phyloP scores from a whole-genome alignment of 805 yeast genomes.

The Kluyveromyces siamensis region DNA sequence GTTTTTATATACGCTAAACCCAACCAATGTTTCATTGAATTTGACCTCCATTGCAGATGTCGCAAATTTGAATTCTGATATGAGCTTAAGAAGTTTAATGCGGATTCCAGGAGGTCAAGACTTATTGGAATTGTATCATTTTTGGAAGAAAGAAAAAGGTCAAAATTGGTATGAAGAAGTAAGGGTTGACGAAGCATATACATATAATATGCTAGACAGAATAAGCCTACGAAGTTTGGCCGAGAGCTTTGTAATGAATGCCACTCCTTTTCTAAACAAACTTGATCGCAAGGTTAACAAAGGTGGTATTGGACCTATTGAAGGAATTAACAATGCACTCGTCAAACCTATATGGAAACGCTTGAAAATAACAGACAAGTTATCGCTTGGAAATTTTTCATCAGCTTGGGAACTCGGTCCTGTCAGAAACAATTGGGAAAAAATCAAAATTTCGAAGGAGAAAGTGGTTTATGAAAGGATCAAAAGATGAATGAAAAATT shows the following conservation, averaged over 20 bases:
- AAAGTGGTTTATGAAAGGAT: neutral
- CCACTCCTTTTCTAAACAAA: neutral
- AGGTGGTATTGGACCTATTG: neutral
- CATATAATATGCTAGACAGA: neutral
- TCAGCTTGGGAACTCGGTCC: neutral
- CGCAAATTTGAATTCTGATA: neutral
- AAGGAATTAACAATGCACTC: neutral
- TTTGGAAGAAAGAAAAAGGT: neutral
- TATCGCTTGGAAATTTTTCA: neutral
- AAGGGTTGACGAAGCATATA: neutral
- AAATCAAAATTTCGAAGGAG: neutral
- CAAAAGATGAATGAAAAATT: neutral
- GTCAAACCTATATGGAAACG: neutral
- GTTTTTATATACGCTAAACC: conserved; percentile 43
- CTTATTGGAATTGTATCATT: neutral
- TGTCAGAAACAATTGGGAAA: neutral
- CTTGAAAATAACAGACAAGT: neutral
- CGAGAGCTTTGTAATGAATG: neutral
- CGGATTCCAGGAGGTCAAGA: neutral
- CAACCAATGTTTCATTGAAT: neutral
- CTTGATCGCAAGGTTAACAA: neutral
- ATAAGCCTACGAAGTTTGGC: neutral
- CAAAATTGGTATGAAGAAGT: neutral
- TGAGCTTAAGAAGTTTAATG: neutral
- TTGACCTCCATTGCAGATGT: neutral